Base-by-base conservation (phyloP, 148 eudicot species). In the Rhododendron vialii region DNA sequence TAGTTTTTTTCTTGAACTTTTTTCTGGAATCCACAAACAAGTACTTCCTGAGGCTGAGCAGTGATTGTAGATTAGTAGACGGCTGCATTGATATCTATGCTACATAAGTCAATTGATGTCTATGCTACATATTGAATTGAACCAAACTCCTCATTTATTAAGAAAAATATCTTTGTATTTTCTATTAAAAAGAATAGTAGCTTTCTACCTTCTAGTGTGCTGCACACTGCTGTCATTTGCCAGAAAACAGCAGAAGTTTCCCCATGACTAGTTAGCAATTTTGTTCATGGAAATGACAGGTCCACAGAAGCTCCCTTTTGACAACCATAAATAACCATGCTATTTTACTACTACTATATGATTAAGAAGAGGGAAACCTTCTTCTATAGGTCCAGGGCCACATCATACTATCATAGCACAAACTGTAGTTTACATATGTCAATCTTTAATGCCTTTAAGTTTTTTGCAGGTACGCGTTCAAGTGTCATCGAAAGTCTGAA, bases 401-500 rank as follows among this genome's bases (percentile, higher is more conserved):
- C 35, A 33, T 47, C 10, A 59, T 24, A 30, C 12, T 9, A 13
- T 63, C 20, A 48, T 33, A 26, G 5, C 15, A 65, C 82, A 75
- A 55, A 81, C 55, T 74, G 84, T 65, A 57, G 7, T 36, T 69
- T 41, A 57, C 63, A 78, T 69, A 57, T 73, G 47, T 51, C 47
- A 47, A 67, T 78, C 63, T 47, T 77, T 83, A 82, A 83, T 82
- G 26, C 47, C 74, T 79, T 36, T 38, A 63, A 67, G 30, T 36
- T 48, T 63, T 86, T 35, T 86, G 87, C 93, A 96, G 98, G 86
- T 96, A 96, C 87, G 99, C 99, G 73, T 95, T 96, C 89, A 96
- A 96, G 89, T 96, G 99, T 88, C 99, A 96, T 86, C 91, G 98
- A 81, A 95, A 91, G 87, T 90, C 98, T 1, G 99, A 95, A 88